Evolutionary conservation across 1,139 yeast species (phyloP).

Genomic region (Kurtzmaniella natalensis): DNA sequence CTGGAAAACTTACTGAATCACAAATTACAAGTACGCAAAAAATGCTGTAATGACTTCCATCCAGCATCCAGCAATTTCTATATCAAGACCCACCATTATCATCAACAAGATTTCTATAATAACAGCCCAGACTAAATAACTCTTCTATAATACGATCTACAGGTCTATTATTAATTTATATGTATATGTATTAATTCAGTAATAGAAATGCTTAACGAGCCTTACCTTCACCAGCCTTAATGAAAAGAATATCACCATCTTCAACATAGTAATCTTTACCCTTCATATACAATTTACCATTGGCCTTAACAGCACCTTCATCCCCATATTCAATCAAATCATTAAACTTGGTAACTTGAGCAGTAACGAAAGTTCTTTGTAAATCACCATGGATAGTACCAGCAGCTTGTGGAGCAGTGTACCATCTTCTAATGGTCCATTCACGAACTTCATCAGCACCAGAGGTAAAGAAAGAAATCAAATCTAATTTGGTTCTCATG

Average conservation of each 20-base stretch:
- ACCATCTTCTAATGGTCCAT: conserved; percentile 81
- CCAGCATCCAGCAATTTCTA: no score
- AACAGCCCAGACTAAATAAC: no score
- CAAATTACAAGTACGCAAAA: no score
- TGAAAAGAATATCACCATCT: conserved; percentile 81
- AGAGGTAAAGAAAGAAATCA: conserved; percentile 86
- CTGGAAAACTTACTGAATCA: no score
- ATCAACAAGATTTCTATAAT: no score
- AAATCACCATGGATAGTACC: conserved; percentile 90
- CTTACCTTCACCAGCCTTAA: conserved; percentile 97
- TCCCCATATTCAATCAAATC: conserved; percentile 75
- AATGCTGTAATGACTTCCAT: no score
- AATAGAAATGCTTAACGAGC: conserved; percentile 36
- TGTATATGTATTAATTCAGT: no score
- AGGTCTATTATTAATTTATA: no score
- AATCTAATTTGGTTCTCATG: conserved; percentile 80
- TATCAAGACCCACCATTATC: no score
- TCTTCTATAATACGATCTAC: no score
- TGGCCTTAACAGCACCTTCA: conserved; percentile 82
- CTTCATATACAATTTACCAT: conserved; percentile 88
- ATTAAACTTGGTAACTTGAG: conserved; percentile 74
- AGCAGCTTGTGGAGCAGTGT: conserved; percentile 88
- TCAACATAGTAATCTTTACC: conserved; percentile 94
- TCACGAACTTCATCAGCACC: conserved; percentile 89
- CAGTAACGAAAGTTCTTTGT: conserved; percentile 77